A percentile compares a stretch with the other conserved stretches of the same genome.
Conservation (phyloP, 1,139 yeast genomes). For the Sugiyamaella castrensis region DNA sequence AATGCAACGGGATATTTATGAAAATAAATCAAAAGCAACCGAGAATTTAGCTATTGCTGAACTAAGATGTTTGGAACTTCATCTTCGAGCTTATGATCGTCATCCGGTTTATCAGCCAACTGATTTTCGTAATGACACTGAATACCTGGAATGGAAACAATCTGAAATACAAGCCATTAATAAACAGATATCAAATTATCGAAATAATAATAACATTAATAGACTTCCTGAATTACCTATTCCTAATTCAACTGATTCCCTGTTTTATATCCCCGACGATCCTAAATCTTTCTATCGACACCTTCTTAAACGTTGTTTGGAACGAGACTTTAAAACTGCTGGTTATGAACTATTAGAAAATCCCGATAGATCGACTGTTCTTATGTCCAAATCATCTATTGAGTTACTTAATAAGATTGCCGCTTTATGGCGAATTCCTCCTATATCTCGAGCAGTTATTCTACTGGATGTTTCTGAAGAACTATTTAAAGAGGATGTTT, state of each 20-base stretch:
- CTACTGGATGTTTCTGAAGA: constrained; percentile 46
- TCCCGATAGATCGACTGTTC: constrained; percentile 35
- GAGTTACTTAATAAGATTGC: constrained; percentile 48
- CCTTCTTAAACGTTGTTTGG: constrained; percentile 33
- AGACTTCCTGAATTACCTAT: not conserved
- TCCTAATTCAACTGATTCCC: constrained; percentile 12
- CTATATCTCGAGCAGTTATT: constrained; percentile 51
- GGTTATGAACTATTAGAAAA: constrained; percentile 26
- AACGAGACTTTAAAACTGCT: constrained; percentile 33
- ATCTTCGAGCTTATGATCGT: constrained; percentile 45
- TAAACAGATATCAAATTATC: constrained; percentile 31
- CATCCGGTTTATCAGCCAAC: constrained; percentile 38
- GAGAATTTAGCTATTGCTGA: constrained; percentile 49
- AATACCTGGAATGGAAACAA: constrained; percentile 54
- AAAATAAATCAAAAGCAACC: constrained; percentile 42
- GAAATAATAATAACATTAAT: not conserved
- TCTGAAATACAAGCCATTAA: constrained; percentile 45
- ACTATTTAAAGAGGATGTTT: constrained; percentile 59
- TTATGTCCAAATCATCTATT: constrained; percentile 41
- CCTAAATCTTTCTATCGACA: constrained; percentile 44
- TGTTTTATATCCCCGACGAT: constrained; percentile 33
- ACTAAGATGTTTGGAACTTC: constrained; percentile 42
- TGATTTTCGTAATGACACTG: constrained; percentile 44
- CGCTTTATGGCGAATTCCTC: constrained; percentile 60
- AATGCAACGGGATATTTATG: constrained; percentile 29